Evolutionary conservation across 1,139 yeast species (phyloP).

Genomic region (Hansenula anomala): DNA sequence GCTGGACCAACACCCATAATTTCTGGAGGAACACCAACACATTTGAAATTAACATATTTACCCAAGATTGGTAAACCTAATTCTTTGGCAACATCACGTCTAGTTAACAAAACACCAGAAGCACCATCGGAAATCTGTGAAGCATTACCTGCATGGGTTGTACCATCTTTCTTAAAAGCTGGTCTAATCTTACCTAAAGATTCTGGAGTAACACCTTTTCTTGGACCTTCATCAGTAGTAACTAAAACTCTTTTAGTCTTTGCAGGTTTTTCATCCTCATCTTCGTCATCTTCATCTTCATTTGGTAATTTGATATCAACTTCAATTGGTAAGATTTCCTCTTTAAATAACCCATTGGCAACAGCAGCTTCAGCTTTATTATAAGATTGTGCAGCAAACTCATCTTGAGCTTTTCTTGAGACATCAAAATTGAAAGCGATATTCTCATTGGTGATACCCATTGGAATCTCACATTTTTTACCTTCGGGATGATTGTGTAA

Average conservation of each 20-base stretch:
- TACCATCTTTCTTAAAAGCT: conserved; percentile 80
- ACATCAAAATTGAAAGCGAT: conserved; percentile 60
- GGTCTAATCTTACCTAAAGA: conserved; percentile 73
- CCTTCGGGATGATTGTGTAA: conserved; percentile 41
- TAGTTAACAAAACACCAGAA: conserved; percentile 80
- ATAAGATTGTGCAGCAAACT: conserved; percentile 83
- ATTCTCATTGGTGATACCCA: conserved; percentile 90
- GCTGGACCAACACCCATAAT: conserved; percentile 98
- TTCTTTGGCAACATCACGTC: conserved; percentile 81
- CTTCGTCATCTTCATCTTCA: conserved; percentile 25
- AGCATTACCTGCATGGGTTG: conserved; percentile 93
- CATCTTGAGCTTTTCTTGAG: conserved; percentile 74
- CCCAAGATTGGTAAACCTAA: conserved; percentile 62
- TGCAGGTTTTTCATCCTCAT: conserved; percentile 19
- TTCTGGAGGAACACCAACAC: conserved; percentile 91
- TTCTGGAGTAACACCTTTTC: conserved; percentile 78
- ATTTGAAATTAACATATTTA: conserved; percentile 49
- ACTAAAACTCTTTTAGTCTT: conserved; percentile 38
- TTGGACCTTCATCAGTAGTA: conserved; percentile 85
- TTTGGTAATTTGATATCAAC: conserved; percentile 47
- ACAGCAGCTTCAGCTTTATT: conserved; percentile 77
- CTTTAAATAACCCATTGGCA: conserved; percentile 65
- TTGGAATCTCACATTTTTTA: conserved; percentile 69
- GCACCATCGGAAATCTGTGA: conserved; percentile 97
- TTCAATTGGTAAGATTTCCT: conserved; percentile 80